A percentile compares a stretch with the other conserved stretches of the same genome.
phyloP scores from a whole-genome alignment of 129 eudicot genomes.

The Dittrichia graveolens region DNA sequence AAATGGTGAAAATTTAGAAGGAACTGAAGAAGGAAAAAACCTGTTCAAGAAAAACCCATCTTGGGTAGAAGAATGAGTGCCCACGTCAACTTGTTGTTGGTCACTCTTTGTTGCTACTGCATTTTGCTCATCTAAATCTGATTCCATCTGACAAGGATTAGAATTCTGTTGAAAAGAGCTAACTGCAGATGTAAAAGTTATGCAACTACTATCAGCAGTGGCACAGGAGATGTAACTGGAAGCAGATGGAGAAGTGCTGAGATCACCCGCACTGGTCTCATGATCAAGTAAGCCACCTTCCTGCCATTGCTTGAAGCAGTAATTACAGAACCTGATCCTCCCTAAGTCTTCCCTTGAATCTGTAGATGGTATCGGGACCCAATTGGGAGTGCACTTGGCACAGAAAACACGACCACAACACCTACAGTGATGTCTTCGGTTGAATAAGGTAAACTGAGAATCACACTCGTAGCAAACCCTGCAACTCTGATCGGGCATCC shows the following conservation, averaged over 20 bases:
- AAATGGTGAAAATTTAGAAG: neutral
- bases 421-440: slow-evolving; percentile 90
- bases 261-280: slow-evolving; percentile 51
- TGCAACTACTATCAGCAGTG: slow-evolving; percentile 71
- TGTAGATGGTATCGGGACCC: slow-evolving; percentile 48
- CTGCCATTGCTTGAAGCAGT: slow-evolving; percentile 88
- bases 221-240: slow-evolving; percentile 65
- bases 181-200: slow-evolving; percentile 53
- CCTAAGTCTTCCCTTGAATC: slow-evolving; percentile 56
- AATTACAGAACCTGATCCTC: slow-evolving; percentile 79
- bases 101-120: slow-evolving; percentile 37
- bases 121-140: slow-evolving; percentile 37
- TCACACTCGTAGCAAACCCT: slow-evolving; percentile 99
- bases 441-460: slow-evolving; percentile 63
- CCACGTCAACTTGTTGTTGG: slow-evolving; percentile 29
- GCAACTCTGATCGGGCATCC: slow-evolving; percentile 99
- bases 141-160: slow-evolving; percentile 53
- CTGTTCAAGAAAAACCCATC: slow-evolving; percentile 53
- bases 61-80: slow-evolving; percentile 36
- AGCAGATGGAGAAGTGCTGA: slow-evolving; percentile 62
- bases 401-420: slow-evolving; percentile 89
- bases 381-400: slow-evolving; percentile 78
- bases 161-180: slow-evolving; percentile 37
- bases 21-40: slow-evolving; percentile 28
- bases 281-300: slow-evolving; percentile 55